A percentile compares a stretch with the other conserved stretches of the same genome.
These are phyloP conservation scores for Populus nigra DNA, from an alignment of 345 rosid genomes.

Conservation along the genomic window DNA sequence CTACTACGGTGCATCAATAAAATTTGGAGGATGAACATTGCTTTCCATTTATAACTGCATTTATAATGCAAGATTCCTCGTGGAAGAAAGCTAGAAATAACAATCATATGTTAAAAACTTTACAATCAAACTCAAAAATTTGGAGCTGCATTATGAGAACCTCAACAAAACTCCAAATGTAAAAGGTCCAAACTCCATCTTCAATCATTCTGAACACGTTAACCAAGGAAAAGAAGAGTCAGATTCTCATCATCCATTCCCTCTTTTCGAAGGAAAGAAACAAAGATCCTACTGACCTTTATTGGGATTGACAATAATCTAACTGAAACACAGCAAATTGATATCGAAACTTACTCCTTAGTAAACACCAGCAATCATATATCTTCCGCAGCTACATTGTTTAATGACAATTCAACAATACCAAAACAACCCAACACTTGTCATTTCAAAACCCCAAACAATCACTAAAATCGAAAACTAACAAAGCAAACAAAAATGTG, in stretches of 20 bases:
- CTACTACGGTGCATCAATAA: background rate
- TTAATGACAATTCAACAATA: background rate
- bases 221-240: background rate
- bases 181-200: background rate
- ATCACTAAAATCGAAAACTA: background rate
- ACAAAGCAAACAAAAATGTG: background rate
- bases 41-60: background rate
- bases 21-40: background rate
- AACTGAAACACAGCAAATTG: background rate
- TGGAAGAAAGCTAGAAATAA: background rate
- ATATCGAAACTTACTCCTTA: background rate
- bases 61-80: background rate
- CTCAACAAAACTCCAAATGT: background rate
- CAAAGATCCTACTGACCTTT: background rate
- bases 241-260: background rate
- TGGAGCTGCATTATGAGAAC: background rate
- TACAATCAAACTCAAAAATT: background rate
- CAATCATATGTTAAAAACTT: background rate
- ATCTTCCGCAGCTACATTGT: background rate
- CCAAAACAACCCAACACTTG: background rate
- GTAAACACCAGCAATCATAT: background rate
- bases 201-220: background rate
- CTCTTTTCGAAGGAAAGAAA: background rate
- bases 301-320: background rate
- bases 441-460: background rate